Conservation (phyloP, 768 basidiomycete species). For the Tricholoma flavovirens region DNA sequence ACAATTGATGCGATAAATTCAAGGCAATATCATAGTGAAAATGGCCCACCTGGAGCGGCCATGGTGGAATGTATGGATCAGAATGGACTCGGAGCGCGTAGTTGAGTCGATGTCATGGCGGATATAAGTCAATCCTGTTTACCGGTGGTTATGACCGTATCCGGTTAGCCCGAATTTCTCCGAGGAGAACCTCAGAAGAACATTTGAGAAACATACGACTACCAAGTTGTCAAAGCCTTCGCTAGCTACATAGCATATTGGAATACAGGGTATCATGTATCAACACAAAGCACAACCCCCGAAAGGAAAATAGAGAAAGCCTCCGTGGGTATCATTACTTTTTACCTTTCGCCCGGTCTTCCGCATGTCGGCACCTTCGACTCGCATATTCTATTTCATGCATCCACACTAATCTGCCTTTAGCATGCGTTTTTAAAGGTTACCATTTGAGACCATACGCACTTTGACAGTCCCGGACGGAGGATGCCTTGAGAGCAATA, state of each 20-base stretch:
- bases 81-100: neutral
- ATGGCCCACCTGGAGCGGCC: constrained; percentile 16
- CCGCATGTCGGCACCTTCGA: constrained; percentile 27
- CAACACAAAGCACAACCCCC: no score
- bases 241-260: neutral
- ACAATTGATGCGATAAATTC: neutral
- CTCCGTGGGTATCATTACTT: no score
- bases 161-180: neutral
- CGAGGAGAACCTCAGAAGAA: neutral
- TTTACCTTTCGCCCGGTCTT: constrained; percentile 25
- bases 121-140: neutral
- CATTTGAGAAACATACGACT: no score
- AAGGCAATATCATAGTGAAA: neutral
- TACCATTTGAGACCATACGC: neutral
- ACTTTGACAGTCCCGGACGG: constrained; percentile 16
- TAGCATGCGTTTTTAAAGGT: neutral
- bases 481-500: constrained; percentile 41
- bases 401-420: constrained; percentile 21
- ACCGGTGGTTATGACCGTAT: neutral
- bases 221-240: no score
- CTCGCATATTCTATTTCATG: constrained; percentile 30
- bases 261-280: neutral
- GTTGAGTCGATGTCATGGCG: neutral
- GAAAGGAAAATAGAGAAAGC: no score
- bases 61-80: constrained; percentile 6